Conservation (phyloP, 805 yeast species). For the Maudiozyma pseudohumilis region DNA sequence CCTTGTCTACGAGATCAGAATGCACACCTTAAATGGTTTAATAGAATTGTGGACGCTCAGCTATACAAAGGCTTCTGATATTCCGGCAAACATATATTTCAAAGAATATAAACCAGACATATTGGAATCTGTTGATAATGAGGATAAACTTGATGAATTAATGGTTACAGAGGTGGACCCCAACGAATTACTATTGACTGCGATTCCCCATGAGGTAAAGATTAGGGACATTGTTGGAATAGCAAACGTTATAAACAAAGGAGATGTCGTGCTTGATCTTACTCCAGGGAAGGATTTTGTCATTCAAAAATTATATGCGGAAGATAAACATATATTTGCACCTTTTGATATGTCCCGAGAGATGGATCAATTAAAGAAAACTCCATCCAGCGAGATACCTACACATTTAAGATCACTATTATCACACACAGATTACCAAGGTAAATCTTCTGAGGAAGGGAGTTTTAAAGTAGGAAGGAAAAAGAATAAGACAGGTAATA, state of each 20-base stretch:
- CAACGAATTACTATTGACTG: constrained; percentile 46
- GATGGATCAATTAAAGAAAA: background rate
- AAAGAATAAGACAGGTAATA: too few species aligned
- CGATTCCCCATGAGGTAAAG: constrained; percentile 34
- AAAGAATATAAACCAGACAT: constrained; percentile 10
- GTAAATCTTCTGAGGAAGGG: too few species aligned
- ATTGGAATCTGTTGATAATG: constrained; percentile 10
- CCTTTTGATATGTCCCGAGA: constrained; percentile 9
- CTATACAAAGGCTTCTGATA: constrained; percentile 34
- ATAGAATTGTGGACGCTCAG: constrained; percentile 39
- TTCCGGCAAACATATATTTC: constrained; percentile 23
- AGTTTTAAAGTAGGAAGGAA: too few species aligned
- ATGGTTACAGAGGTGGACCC: constrained; percentile 13
- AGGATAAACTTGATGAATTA: constrained; percentile 6
- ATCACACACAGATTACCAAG: too few species aligned
- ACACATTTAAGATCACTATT: too few species aligned
- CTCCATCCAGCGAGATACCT: background rate
- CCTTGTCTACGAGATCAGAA: constrained; percentile 38
- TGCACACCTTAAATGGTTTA: constrained; percentile 37
- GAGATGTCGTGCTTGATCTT: constrained; percentile 18
- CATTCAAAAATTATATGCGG: too few species aligned
- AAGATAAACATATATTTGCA: too few species aligned
- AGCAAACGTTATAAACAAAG: constrained; percentile 34
- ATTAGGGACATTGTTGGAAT: constrained; percentile 34
- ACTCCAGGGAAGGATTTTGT: constrained; percentile 5